Conservation (phyloP, 768 basidiomycete species). For the Phaffia australis region DNA sequence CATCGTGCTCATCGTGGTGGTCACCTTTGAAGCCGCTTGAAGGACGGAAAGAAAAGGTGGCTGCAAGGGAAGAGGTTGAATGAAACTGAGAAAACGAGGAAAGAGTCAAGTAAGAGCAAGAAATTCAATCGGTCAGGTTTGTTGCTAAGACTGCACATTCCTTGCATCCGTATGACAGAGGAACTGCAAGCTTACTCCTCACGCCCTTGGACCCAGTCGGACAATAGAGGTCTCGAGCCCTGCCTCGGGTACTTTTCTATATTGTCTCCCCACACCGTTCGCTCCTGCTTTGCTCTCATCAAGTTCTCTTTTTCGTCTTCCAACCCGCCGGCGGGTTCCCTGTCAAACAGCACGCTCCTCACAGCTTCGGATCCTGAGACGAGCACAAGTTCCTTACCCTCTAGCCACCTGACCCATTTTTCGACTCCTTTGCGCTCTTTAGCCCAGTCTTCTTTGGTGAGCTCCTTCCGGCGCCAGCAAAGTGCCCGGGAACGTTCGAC, state of each 20-base stretch:
- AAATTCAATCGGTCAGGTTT: background rate
- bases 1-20: constrained; percentile 55
- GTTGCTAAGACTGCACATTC: background rate
- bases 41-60: constrained; percentile 30
- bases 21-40: constrained; percentile 57
- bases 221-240: constrained; percentile 5
- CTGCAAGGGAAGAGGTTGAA: constrained; percentile 23
- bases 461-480: constrained; percentile 16
- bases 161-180: background rate
- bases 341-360: constrained; percentile 7
- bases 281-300: background rate
- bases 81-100: constrained; percentile 5
- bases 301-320: background rate
- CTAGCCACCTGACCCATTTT: constrained; percentile 17
- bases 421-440: constrained; percentile 15
- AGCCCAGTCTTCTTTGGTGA: constrained; percentile 20
- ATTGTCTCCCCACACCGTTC: background rate
- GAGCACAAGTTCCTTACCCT: constrained; percentile 17
- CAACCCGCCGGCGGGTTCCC: background rate
- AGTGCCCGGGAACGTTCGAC: constrained; percentile 4
- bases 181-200: constrained; percentile 6
- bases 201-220: constrained; percentile 12
- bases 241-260: background rate
- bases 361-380: constrained; percentile 17
- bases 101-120: background rate